Base-by-base conservation (phyloP, 805 yeast species). In the Spathaspora arborariae region DNA sequence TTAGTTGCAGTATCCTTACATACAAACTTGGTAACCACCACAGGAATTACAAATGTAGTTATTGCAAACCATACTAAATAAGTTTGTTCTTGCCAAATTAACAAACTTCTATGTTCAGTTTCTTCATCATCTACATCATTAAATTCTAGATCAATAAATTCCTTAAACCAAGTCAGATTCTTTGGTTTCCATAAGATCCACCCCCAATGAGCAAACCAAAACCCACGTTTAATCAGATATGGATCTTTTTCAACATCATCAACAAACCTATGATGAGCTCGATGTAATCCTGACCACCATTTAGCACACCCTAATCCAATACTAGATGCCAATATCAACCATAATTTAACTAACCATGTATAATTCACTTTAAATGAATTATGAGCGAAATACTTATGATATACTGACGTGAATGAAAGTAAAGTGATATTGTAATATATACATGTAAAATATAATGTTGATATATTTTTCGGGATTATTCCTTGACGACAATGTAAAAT, bases 221-320 rank as follows among this genome's bases (percentile, higher is more conserved):
- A 76, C 0, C 97, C 97, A 49, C 86, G 76, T 59, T 91, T 79
- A 34, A 86, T 84, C 58, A 82, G 82, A 65, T 88, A 89, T 1
- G 98, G 97, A 64, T 91, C 98, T 56, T 78, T 76, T 50, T 88
- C 96, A 0, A 95, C 85, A 60, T 91, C 96, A 50, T 71, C 76
- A 38, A 94, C 84, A 63, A 78, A 87, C 48, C 92, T 80, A 65
- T 91, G 97, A 68, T 91, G 97, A 3, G 94, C 90, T 49, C 96
- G 73, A 70, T 91, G 98, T 40, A 87, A 75, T 13, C 84, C 74
- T 19, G 87, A 84, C 96, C 96, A 89, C 78, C 84, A 78, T 57
- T 83, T 75, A 10, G 83, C 80, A 2, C 88, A 76, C 4, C 96
- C 96, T 45, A 88, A 69, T 2, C 90, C 96, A 6, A 84, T 80